A percentile compares a stretch with the other conserved stretches of the same genome.
These are phyloP conservation scores for Pseudonitzschia delicatissima DNA, from an alignment of 108 stramenopile genomes.

Conservation along the genomic window DNA sequence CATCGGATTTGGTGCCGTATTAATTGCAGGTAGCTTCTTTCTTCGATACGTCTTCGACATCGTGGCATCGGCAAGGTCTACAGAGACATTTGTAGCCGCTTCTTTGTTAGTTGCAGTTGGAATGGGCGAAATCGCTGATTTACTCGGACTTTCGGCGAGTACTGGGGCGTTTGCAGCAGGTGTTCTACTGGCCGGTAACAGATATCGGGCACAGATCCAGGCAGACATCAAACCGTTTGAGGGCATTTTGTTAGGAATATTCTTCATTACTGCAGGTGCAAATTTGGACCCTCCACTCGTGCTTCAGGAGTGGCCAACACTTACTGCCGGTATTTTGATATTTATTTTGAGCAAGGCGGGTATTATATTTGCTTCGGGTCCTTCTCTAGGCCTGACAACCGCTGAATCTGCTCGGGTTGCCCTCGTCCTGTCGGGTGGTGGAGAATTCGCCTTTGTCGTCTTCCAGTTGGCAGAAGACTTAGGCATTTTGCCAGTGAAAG, in stretches of 20 bases:
- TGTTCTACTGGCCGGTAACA: constrained; percentile 61
- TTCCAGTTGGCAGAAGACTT: constrained; percentile 68
- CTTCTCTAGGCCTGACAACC: constrained; percentile 55
- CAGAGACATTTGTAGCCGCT: constrained; percentile 75
- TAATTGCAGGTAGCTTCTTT: constrained; percentile 45
- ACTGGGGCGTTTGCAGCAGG: constrained; percentile 85
- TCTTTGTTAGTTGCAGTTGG: constrained; percentile 70
- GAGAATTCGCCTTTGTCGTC: constrained; percentile 77
- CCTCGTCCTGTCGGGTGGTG: constrained; percentile 55
- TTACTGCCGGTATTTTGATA: constrained; percentile 51
- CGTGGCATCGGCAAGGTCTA: constrained; percentile 63
- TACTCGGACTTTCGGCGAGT: constrained; percentile 54
- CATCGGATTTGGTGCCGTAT: constrained; percentile 64
- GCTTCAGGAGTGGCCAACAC: constrained; percentile 64
- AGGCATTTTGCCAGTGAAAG: constrained; percentile 45
- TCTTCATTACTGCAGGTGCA: constrained; percentile 76
- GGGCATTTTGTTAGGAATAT: constrained; percentile 76
- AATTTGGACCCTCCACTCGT: constrained; percentile 57
- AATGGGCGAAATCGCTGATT: constrained; percentile 65
- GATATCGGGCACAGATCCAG: constrained; percentile 76
- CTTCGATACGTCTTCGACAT: constrained; percentile 63
- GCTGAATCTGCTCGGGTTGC: constrained; percentile 63
- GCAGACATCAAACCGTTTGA: constrained; percentile 83
- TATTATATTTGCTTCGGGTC: constrained; percentile 59
- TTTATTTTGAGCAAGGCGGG: constrained; percentile 55